Base-by-base conservation (phyloP, 2,329 filamentous ascomycete genomes). In the Volutella citrinella region DNA sequence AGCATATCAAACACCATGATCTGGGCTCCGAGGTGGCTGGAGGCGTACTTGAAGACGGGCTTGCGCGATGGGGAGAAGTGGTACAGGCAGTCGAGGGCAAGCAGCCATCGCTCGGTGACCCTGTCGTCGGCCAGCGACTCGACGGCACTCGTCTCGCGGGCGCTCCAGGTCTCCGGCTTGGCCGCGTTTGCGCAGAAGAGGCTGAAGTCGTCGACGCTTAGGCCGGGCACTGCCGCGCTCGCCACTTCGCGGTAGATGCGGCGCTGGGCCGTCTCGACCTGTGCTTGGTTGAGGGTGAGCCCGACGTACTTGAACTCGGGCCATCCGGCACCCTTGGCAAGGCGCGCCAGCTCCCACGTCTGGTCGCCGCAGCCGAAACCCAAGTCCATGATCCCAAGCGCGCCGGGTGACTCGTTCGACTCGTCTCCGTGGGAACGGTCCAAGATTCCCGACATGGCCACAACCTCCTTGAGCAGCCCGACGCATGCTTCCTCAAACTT, bases 331-430 rank as follows among this genome's bases (percentile, higher is more conserved):
- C 45, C 24, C 13, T 44, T 31, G 5, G 56, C 40, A 16, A 57
- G 48, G 10, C 50, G 52, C 3, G 57, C 62, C 16, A 78, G 46
- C 35, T 70, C 65, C 14, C 71, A 50, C 0, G 67, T 73, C 50
- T 80, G 76, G 43, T 80, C 74, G 19, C 76, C 76, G 41, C 76
- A 80, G 9, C 76, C 76, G 40, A 78, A 73, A 4, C 76, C 76
- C 2, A 79, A 58, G 39, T 80, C 76, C 2, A 80, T 55, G 9
- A 74, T 57, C 4, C 62, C 52, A 6, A 66, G 42, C n/a, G n/a
- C n/a, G n/a, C n/a, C n/a, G n/a, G n/a, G n/a, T 7, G 45, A 34
- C 10, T 37, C 20, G 10, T 29, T 31, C 9, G 42, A 19, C 15
- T 37, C 18, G 6, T 40, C 20, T 42, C 32, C 8, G 36, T 12